Base-by-base conservation (phyloP, 2,329 filamentous ascomycete species). In the Lasiodiplodia hormozganensis region DNA sequence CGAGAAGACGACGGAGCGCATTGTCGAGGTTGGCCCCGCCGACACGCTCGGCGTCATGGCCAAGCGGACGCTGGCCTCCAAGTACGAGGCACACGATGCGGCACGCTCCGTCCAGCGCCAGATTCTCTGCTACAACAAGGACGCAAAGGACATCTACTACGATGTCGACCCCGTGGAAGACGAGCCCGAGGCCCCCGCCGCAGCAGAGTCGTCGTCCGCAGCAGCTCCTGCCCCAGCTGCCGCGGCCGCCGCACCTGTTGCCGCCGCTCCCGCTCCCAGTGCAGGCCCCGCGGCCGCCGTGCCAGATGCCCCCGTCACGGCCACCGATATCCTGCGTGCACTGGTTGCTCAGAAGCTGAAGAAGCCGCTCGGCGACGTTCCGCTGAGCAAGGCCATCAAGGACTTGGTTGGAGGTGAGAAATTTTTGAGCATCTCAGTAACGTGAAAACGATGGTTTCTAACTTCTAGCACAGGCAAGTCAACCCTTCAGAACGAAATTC, bases 121-220 rank as follows among this genome's bases (percentile, higher is more conserved):
- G 82, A 97, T 99, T 79, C 88, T 99, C 68, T 98, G 96, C 86
- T 99, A 98, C 86, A 98, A 97, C 86, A 99, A 99, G 82, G 96
- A 99, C 78, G 92, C 94, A 68, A 98, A 97, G 81, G 96, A 99
- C 82, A 99, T 99, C 73, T 99, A 99, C 86, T 99, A 99, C 82
- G 95, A 97, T 78, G 94, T 97, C 54, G 96, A 99, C 77, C 96
- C 96, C 0, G 85, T 97, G 36, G 93, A 96, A 76, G 96, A 99
- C 69, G 96, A 98, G 74, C 77, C 78, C 57, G 91, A 91, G 76
- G 84, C 90, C 1, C 80, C 84, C 14, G 82, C 85, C 28, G 74
- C 84, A 5, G 74, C 83, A 58, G 77, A 84, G 53, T 73, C 82
- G 66, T 78, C 83, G 49, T 76, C 84, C 65, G 72, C 85, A 14